Conservation (phyloP, 1,284 basidiomycete species). For the Puccinia coronata region DNA sequence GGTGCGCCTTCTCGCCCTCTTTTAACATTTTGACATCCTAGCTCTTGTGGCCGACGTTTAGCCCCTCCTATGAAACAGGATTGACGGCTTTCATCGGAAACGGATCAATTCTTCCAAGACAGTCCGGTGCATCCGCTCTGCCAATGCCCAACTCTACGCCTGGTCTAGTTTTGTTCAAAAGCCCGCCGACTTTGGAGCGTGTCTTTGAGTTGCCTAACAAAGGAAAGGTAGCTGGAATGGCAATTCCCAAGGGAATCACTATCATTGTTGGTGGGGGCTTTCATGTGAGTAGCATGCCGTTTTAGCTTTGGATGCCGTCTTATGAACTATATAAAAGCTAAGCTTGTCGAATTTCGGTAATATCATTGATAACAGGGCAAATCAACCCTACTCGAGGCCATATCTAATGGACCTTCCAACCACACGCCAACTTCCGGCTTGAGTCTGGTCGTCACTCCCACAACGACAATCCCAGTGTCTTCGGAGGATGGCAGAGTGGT, state of each 20-base stretch:
- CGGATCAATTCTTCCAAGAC: conserved; percentile 41
- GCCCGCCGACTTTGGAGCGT: conserved; percentile 37
- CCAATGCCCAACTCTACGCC: conserved; percentile 36
- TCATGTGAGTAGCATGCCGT: conserved; percentile 9
- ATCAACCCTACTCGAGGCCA: conserved; percentile 47
- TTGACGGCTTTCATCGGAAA: conserved; percentile 45
- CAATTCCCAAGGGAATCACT: conserved; percentile 40
- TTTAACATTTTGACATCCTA: neutral
- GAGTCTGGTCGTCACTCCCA: conserved; percentile 33
- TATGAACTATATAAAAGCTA: neutral
- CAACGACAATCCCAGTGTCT: conserved; percentile 29
- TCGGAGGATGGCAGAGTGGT: conserved; percentile 46
- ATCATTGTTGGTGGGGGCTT: conserved; percentile 48
- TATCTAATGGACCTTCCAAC: conserved; percentile 46
- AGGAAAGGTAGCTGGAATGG: conserved; percentile 42
- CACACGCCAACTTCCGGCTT: conserved; percentile 46
- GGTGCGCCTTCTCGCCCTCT: conserved; percentile 9
- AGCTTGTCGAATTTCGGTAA: neutral
- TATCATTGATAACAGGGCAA: conserved; percentile 23
- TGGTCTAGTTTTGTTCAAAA: conserved; percentile 41
- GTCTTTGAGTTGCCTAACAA: conserved; percentile 29
- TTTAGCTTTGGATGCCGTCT: neutral
- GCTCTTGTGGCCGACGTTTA: conserved; percentile 7
- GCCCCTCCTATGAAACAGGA: conserved; percentile 6
- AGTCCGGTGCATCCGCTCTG: conserved; percentile 40